Conservation (phyloP, 2,329 filamentous ascomycete species). For the Fusarium abutilonis region DNA sequence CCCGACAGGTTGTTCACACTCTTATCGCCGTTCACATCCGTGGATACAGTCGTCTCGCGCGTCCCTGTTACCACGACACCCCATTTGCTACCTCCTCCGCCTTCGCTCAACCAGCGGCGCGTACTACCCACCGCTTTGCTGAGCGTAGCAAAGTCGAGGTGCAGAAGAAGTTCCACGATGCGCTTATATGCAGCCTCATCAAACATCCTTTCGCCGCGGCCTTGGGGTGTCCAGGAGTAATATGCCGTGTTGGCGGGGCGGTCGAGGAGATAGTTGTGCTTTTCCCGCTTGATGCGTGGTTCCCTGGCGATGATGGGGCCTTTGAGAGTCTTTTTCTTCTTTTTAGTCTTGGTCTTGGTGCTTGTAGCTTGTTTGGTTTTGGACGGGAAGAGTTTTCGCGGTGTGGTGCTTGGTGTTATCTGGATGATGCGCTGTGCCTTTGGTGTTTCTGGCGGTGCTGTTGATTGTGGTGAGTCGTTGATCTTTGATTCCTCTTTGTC, state of each 20-base stretch:
- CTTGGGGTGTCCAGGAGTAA: constrained; percentile 71
- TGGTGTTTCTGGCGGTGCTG: constrained; percentile 48
- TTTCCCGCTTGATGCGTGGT: constrained; percentile 71
- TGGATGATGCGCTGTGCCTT: constrained; percentile 42
- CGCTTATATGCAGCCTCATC: constrained; percentile 73
- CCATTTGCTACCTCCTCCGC: constrained; percentile 65
- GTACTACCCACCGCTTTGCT: constrained; percentile 73
- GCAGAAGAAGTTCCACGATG: constrained; percentile 73
- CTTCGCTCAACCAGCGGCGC: constrained; percentile 74
- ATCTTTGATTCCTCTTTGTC: constrained; percentile 49
- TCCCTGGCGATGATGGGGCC: constrained; percentile 71
- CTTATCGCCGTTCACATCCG: constrained; percentile 14
- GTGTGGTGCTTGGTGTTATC: constrained; percentile 48
- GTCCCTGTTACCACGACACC: constrained; percentile 61
- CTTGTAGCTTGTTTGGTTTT: constrained; percentile 21
- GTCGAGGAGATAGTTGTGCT: constrained; percentile 60
- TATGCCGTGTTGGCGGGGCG: constrained; percentile 65
- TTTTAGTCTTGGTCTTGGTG: constrained; percentile 33
- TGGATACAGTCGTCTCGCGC: constrained; percentile 41
- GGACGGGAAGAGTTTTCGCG: constrained; percentile 48
- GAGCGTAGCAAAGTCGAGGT: constrained; percentile 76
- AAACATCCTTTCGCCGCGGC: constrained; percentile 71
- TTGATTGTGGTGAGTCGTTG: constrained; percentile 41
- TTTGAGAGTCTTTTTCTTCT: constrained; percentile 59
- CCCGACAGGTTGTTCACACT: constrained; percentile 60